Percentiles rank a stretch among this genome's conserved stretches.
These are phyloP conservation scores for Thielaviopsis musarum DNA, from an alignment of 2,329 filamentous ascomycete species.

Conservation along the genomic window DNA sequence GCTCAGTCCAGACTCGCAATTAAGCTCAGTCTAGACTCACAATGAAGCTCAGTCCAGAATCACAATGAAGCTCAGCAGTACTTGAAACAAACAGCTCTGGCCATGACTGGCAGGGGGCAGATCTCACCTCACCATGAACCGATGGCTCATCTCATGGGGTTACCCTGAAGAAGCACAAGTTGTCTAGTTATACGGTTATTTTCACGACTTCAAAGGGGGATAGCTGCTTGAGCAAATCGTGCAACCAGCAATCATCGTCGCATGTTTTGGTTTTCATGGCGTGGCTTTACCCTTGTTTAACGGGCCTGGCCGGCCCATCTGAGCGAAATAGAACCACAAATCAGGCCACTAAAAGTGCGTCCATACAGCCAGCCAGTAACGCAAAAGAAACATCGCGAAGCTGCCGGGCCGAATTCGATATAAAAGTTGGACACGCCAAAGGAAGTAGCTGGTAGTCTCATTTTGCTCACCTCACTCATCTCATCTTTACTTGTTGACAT, in stretches of 20 bases:
- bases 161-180: too few relatives aligned
- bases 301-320: conserved; percentile 5
- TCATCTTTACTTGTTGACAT: neutral
- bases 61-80: too few relatives aligned
- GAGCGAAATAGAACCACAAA: conserved; percentile 9
- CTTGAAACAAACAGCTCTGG: too few relatives aligned
- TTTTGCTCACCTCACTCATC: neutral
- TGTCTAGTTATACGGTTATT: too few relatives aligned
- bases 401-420: neutral
- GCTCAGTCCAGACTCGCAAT: too few relatives aligned
- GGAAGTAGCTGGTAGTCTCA: neutral
- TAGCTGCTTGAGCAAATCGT: neutral
- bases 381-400: neutral
- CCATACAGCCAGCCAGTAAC: neutral
- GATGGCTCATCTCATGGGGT: too few relatives aligned
- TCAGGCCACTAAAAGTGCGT: conserved; percentile 5
- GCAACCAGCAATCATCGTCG: neutral
- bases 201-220: neutral
- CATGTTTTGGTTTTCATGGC: neutral
- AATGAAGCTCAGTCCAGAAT: too few relatives aligned
- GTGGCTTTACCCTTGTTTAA: neutral
- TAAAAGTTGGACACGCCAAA: neutral
- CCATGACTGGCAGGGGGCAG: too few relatives aligned
- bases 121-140: too few relatives aligned
- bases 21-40: too few relatives aligned